A percentile compares a stretch with the other conserved stretches of the same genome.
These are phyloP conservation scores for Plectosphaerella plurivora DNA, from an alignment of 2,329 filamentous ascomycete genomes.

Conservation along the genomic window DNA sequence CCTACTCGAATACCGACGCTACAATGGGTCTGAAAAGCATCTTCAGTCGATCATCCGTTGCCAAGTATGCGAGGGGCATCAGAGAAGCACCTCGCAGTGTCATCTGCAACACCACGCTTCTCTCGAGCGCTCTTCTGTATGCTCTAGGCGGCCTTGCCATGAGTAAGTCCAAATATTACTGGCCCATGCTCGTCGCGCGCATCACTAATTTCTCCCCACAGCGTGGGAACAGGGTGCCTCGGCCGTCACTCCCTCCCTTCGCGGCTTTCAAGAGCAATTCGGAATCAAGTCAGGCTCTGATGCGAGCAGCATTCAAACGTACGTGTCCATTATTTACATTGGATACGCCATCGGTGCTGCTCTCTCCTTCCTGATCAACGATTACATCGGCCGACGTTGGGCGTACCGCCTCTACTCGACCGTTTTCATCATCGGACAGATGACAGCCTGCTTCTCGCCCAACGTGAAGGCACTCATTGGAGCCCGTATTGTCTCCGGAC, in stretches of 20 bases:
- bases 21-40: constrained; percentile 4
- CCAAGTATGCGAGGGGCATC: constrained; percentile 12
- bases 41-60: constrained; percentile 4
- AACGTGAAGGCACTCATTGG: constrained; percentile 26
- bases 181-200: too few relatives aligned
- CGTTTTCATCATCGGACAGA: constrained; percentile 27
- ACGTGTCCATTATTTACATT: constrained; percentile 29
- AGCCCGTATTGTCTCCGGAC: constrained; percentile 28
- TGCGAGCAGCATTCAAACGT: constrained; percentile 22
- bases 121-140: constrained; percentile 13
- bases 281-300: constrained; percentile 21
- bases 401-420: neutral
- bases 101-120: constrained; percentile 11
- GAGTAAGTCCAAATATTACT: too few relatives aligned
- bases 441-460: constrained; percentile 23
- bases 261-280: constrained; percentile 27
- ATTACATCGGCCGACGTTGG: constrained; percentile 23
- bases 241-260: constrained; percentile 22
- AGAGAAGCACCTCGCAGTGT: constrained; percentile 12
- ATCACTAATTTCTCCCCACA: too few relatives aligned
- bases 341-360: constrained; percentile 12
- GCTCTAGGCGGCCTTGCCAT: constrained; percentile 13
- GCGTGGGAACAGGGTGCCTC: constrained; percentile 27
- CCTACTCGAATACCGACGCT: too few relatives aligned
- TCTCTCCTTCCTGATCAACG: constrained; percentile 34